Conservation (phyloP, 495 filamentous ascomycete genomes). For the Daldinia decipiens region DNA sequence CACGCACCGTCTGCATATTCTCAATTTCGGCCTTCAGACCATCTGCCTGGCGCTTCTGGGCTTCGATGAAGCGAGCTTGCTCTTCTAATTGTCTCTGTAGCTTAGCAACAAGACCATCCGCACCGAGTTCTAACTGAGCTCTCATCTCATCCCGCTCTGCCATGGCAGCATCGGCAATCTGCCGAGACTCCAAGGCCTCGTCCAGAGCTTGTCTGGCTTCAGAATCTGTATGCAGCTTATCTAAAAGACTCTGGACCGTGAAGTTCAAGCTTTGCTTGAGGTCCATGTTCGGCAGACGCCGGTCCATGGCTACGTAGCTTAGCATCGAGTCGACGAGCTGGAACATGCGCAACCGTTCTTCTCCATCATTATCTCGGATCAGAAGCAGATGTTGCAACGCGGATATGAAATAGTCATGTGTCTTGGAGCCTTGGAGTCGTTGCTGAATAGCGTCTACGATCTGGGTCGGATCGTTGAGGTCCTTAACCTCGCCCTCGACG, state of each 20-base stretch:
- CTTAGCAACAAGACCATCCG: conserved; percentile 92
- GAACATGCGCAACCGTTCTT: conserved; percentile 95
- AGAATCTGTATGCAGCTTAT: conserved; percentile 94
- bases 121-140: conserved; percentile 90
- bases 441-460: conserved; percentile 94
- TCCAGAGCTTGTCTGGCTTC: conserved; percentile 92
- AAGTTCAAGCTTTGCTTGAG: conserved; percentile 97
- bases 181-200: conserved; percentile 86
- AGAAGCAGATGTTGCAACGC: conserved; percentile 94
- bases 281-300: conserved; percentile 94
- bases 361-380: conserved; percentile 90
- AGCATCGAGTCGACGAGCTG: conserved; percentile 98
- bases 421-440: conserved; percentile 81
- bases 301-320: conserved; percentile 98
- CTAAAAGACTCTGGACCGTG: conserved; percentile 92
- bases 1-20: conserved; percentile 84
- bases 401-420: conserved; percentile 95
- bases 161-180: conserved; percentile 93
- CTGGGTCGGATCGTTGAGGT: conserved; percentile 91
- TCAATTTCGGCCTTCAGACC: conserved; percentile 87
- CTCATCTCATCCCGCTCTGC: conserved; percentile 97
- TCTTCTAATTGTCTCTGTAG: conserved; percentile 93
- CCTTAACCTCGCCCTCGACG: conserved; percentile 90
- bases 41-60: conserved; percentile 86
- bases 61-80: conserved; percentile 87